Conservation (phyloP, 1,284 basidiomycete species). For the Cutaneotrichosporon spelunceum region DNA sequence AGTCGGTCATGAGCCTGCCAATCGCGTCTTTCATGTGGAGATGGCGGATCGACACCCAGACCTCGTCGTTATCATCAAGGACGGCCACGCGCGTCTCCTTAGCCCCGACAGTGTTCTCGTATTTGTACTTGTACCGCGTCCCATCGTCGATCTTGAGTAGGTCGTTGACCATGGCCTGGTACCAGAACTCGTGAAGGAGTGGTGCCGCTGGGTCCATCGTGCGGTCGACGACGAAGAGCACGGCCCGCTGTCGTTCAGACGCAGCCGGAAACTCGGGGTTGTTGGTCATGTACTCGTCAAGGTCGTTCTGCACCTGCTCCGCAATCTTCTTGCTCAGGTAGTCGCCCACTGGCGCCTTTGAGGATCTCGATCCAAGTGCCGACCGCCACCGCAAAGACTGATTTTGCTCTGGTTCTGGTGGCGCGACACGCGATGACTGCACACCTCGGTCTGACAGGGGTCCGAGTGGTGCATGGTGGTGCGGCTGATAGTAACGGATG, state of each 20-base stretch:
- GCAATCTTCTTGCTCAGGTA: constrained; percentile 75
- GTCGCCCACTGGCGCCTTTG: constrained; percentile 51
- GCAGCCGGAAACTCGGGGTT: constrained; percentile 74
- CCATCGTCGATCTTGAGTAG: constrained; percentile 84
- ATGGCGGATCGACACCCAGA: constrained; percentile 90
- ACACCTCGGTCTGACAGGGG: constrained; percentile 58
- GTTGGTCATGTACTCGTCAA: constrained; percentile 79
- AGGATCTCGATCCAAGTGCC: constrained; percentile 34
- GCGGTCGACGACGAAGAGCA: constrained; percentile 89
- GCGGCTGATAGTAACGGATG: constrained; percentile 88
- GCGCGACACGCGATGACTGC: constrained; percentile 55
- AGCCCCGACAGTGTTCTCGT: constrained; percentile 70
- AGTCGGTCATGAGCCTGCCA: constrained; percentile 90
- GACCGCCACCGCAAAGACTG: constrained; percentile 43
- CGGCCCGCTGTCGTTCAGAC: constrained; percentile 60
- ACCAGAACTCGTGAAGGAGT: constrained; percentile 95
- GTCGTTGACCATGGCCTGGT: constrained; percentile 98
- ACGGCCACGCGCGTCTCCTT: constrained; percentile 82
- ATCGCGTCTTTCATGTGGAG: constrained; percentile 99
- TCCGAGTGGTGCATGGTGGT: constrained; percentile 79
- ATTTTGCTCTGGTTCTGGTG: constrained; percentile 51
- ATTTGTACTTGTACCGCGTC: constrained; percentile 83
- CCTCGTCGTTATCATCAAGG: constrained; percentile 78
- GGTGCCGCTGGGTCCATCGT: constrained; percentile 91
- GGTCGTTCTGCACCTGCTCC: constrained; percentile 69